Percentiles rank a stretch among this genome's conserved stretches.
Conservation (phyloP, 306 rosid genomes). For the Arachis stenosperma region DNA sequence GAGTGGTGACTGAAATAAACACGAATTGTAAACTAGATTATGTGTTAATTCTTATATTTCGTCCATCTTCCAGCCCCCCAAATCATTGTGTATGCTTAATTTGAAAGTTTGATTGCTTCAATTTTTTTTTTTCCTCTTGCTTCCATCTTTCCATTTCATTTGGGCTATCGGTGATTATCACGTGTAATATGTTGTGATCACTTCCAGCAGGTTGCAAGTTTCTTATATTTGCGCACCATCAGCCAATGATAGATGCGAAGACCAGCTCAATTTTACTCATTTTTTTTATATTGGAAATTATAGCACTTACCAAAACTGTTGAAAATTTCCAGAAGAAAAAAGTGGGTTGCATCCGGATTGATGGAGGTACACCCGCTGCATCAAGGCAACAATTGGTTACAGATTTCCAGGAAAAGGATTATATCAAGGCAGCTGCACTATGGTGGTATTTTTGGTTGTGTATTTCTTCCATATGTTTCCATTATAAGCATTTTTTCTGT, state of each 20-base stretch:
- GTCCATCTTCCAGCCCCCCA: no score
- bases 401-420: slow-evolving; percentile 89
- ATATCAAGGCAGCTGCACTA: slow-evolving; percentile 93
- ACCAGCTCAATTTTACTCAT: slow-evolving; percentile 39
- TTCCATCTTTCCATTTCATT: slow-evolving; percentile 12
- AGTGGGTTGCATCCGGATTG: slow-evolving; percentile 92
- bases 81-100: no score
- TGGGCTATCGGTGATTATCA: slow-evolving; percentile 3
- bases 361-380: slow-evolving; percentile 75
- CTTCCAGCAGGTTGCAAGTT: slow-evolving; percentile 96
- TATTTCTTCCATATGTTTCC: slow-evolving; percentile 3
- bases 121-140: neutral
- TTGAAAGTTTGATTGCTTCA: slow-evolving; percentile 1
- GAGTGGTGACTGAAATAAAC: neutral
- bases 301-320: slow-evolving; percentile 45
- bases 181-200: slow-evolving; percentile 9
- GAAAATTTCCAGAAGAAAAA: slow-evolving; percentile 78
- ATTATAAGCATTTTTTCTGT: slow-evolving; percentile 25
- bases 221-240: slow-evolving; percentile 95
- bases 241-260: slow-evolving; percentile 85
- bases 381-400: slow-evolving; percentile 75
- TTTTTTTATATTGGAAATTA: slow-evolving; percentile 40
- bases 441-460: slow-evolving; percentile 32
- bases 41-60: no score
- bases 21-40: neutral